A percentile compares a stretch with the other conserved stretches of the same genome.
These are phyloP conservation scores for Pythium oligandrum DNA, from an alignment of 352 stramenopile genomes.

Conservation along the genomic window DNA sequence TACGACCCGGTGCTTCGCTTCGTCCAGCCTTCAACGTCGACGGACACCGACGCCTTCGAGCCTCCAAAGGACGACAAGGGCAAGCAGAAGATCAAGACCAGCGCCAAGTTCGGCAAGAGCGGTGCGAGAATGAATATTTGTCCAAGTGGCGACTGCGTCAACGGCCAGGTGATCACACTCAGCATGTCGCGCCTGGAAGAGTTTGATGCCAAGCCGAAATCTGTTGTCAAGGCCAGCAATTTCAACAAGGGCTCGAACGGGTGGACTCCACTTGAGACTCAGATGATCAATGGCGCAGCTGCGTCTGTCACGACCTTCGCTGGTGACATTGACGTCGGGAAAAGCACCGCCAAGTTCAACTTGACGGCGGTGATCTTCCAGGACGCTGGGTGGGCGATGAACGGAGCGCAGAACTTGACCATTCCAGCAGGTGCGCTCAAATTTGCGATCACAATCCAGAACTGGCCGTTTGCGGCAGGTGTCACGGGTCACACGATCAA, in stretches of 20 bases:
- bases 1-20: too few relatives aligned
- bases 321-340: slow-evolving; percentile 8
- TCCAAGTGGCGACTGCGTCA: slow-evolving; percentile 16
- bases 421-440: slow-evolving; percentile 37
- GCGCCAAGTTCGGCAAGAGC: slow-evolving; percentile 24
- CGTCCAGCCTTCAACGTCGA: too few relatives aligned
- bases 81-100: slow-evolving; percentile 22
- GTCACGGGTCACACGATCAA: slow-evolving; percentile 15
- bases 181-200: slow-evolving; percentile 28
- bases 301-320: slow-evolving; percentile 25
- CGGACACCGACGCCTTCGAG: too few relatives aligned
- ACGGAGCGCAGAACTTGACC: slow-evolving; percentile 24
- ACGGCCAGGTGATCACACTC: slow-evolving; percentile 13
- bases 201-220: slow-evolving; percentile 4
- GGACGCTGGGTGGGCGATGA: slow-evolving; percentile 21
- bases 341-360: slow-evolving; percentile 18
- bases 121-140: slow-evolving; percentile 38
- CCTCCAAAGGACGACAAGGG: too few relatives aligned
- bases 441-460: slow-evolving; percentile 29
- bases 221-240: slow-evolving; percentile 12
- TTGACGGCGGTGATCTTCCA: slow-evolving; percentile 32
- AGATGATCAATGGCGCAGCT: slow-evolving; percentile 10
- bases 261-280: slow-evolving; percentile 23
- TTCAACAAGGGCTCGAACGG: slow-evolving; percentile 19
- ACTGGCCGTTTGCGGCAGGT: slow-evolving; percentile 23